Conservation (phyloP, 805 yeast genomes). For the Metschnikowia dekortorum region DNA sequence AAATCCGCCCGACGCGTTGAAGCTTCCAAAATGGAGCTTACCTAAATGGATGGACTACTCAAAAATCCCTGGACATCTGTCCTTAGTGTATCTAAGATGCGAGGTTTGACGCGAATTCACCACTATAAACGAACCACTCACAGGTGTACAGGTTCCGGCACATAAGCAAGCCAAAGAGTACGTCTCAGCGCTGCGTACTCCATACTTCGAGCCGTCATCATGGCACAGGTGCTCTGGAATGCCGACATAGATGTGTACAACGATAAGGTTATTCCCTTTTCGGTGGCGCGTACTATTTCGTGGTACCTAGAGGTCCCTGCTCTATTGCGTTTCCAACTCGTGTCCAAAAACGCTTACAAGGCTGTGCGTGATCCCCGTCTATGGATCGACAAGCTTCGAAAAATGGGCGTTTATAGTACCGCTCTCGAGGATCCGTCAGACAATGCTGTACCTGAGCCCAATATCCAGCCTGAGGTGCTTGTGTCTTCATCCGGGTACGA, state of each 20-base stretch:
- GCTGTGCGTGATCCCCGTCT: constrained; percentile 36
- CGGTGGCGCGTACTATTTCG: constrained; percentile 34
- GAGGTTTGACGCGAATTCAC: too few species aligned
- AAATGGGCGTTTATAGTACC: constrained; percentile 36
- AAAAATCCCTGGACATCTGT: too few species aligned
- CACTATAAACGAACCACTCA: neutral
- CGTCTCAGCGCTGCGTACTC: neutral
- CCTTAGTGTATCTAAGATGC: too few species aligned
- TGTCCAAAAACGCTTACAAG: constrained; percentile 34
- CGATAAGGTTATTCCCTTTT: constrained; percentile 30
- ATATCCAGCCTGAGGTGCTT: neutral
- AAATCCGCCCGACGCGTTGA: too few species aligned
- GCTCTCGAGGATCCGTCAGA: constrained; percentile 10
- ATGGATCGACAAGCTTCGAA: constrained; percentile 35
- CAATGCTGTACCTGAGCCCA: neutral
- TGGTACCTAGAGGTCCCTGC: constrained; percentile 35
- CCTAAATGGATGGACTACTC: too few species aligned
- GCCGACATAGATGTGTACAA: constrained; percentile 43
- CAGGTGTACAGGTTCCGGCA: neutral
- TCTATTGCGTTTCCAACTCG: constrained; percentile 33
- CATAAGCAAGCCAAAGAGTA: neutral
- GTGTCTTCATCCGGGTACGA: constrained; percentile 1
- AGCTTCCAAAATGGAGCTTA: too few species aligned
- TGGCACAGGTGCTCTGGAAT: constrained; percentile 46
- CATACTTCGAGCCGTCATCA: constrained; percentile 9